Base-by-base conservation (phyloP, 495 filamentous ascomycete species). In the Penicillium goetzii region DNA sequence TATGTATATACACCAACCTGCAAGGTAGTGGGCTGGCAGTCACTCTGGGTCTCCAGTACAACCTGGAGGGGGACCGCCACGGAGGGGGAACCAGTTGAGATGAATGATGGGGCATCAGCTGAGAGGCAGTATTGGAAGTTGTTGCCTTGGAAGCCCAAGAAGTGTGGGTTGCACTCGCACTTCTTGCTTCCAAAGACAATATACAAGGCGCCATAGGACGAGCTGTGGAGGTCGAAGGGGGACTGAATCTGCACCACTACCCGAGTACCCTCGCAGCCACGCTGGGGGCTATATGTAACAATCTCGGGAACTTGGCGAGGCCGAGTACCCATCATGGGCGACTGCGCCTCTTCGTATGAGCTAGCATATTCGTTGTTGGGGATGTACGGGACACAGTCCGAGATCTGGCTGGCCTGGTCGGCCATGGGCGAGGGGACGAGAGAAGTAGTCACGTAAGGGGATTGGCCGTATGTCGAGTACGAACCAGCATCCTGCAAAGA, bases 1-100 rank as follows among this genome's bases (percentile, higher is more conserved):
- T 96, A 99, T 3, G 86, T 88, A 72, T 96, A 97, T 17, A 82
- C 79, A 64, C 92, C 93, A 34, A 92, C 85, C 59, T 92, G 87
- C 15, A 89, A 78, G 12, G 85, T 83, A 9, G 84, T 82, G 21
- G 90, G 70, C 59, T 83, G 79, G 59, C 85, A 83, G 8, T 89
- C 89, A 50, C 83, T 81, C 26, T 86, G 81, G 47, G 83, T 84
- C 61, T 94, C 89, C 69, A 96, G 84, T 15, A 86, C 75, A 49
- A 97, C 81, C 63, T 84, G 84, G 55, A 98, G 72, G 28, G 91
- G 90, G 30, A 97, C 87, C 63, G 84, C 88, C 41, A 86, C 80
- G 26, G 88, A 86, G 12, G 83, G 78, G 49, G 85, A 90, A 36
- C 84, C 83, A 19, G 91, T 97, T 45, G 80, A 74, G 51, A 85